A percentile compares a stretch with the other conserved stretches of the same genome.
Evolutionary conservation across 202 grass and related monocot genomes (phyloP).

Genomic region (Brachypodium distachyon): DNA sequence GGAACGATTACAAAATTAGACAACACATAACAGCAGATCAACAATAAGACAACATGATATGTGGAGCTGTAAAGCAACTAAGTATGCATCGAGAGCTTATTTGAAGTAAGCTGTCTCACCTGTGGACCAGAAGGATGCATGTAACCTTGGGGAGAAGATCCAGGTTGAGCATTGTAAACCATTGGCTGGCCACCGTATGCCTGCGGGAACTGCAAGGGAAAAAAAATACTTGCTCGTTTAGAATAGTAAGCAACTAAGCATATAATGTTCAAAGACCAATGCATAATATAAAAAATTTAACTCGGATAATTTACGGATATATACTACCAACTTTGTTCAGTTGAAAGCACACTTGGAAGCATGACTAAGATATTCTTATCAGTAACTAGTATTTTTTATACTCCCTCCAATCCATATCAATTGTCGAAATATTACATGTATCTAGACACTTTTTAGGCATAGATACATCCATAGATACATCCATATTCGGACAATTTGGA

Average conservation of each 20-base stretch:
- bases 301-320: not conserved
- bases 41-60: not conserved
- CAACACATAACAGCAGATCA: not conserved
- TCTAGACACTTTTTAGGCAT: too few relatives aligned
- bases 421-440: too few relatives aligned
- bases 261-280: not conserved
- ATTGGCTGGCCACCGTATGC: slow-evolving; percentile 55
- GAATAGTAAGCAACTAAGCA: slow-evolving; percentile 8
- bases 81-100: slow-evolving; percentile 3
- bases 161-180: slow-evolving; percentile 63
- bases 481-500: too few relatives aligned
- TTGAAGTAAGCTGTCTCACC: slow-evolving; percentile 26
- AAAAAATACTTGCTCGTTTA: not conserved
- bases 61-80: not conserved
- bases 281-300: not conserved
- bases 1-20: not conserved
- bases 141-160: slow-evolving; percentile 53
- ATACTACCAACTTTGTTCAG: not conserved
- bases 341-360: not conserved
- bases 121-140: slow-evolving; percentile 59
- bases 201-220: slow-evolving; percentile 45
- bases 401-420: too few relatives aligned
- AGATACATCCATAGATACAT: too few relatives aligned
- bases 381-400: not conserved
- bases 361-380: not conserved